Conservation (phyloP, 169 alveolate species). For the Cryptosporidium tyzzeri region DNA sequence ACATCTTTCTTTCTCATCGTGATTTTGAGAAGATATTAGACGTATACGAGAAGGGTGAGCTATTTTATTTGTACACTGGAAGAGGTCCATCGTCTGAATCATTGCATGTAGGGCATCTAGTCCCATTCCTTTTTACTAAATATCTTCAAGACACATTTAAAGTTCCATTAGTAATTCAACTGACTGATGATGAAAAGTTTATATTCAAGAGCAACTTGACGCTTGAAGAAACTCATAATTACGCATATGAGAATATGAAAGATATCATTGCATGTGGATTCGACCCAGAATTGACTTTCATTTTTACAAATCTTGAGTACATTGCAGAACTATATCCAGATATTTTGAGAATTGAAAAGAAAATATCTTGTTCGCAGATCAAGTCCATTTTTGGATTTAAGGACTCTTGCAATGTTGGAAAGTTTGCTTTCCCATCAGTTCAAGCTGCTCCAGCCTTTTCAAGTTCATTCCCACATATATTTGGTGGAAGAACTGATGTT, state of each 20-base stretch:
- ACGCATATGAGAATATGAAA: conserved; percentile 96
- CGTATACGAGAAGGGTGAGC: conserved; percentile 92
- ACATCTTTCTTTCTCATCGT: conserved; percentile 98
- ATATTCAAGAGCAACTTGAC: conserved; percentile 93
- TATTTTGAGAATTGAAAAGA: conserved; percentile 93
- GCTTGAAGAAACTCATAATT: conserved; percentile 87
- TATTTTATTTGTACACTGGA: conserved; percentile 97
- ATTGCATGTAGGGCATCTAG: conserved; percentile 97
- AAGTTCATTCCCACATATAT: conserved; percentile 93
- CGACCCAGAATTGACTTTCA: conserved; percentile 97
- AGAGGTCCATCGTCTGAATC: conserved; percentile 99
- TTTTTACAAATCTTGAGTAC: conserved; percentile 88
- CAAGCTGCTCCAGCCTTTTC: conserved; percentile 97
- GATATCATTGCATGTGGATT: conserved; percentile 99
- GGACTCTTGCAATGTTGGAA: conserved; percentile 94
- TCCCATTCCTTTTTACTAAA: conserved; percentile 97
- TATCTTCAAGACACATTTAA: conserved; percentile 97
- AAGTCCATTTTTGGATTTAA: conserved; percentile 94
- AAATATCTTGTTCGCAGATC: conserved; percentile 93
- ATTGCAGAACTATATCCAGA: conserved; percentile 89
- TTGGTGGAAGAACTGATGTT: conserved; percentile 89
- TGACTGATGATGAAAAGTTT: conserved; percentile 99
- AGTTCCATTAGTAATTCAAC: conserved; percentile 98
- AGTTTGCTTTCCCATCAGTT: conserved; percentile 96
- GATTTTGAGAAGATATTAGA: conserved; percentile 94